A percentile compares a stretch with the other conserved stretches of the same genome.
phyloP scores from a whole-genome alignment of 1,284 basidiomycete genomes.

The Apiotrichum sp. region DNA sequence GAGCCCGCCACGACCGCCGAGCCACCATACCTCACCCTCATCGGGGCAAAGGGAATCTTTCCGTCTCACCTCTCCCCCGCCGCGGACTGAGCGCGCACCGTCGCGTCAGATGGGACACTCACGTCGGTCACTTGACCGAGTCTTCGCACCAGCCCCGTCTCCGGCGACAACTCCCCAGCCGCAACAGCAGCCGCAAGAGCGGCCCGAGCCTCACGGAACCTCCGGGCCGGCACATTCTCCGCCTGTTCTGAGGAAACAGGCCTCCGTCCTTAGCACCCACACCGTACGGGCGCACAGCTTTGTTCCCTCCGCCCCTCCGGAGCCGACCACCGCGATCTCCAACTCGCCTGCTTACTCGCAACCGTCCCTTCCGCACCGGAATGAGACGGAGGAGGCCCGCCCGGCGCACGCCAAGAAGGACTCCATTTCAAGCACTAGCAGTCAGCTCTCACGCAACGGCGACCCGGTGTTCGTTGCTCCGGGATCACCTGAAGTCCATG shows the following conservation, averaged over 20 bases:
- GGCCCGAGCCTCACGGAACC: no score
- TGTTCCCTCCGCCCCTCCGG: constrained; percentile 7
- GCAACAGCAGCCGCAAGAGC: no score
- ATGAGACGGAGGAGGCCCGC: no score
- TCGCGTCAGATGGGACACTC: neutral
- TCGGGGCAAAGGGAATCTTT: neutral
- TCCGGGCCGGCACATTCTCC: neutral
- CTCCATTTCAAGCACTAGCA: neutral
- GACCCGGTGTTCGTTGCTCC: neutral
- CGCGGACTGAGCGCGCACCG: neutral
- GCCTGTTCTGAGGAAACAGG: constrained; percentile 9
- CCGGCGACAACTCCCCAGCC: no score
- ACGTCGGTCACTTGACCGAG: no score
- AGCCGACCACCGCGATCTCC: constrained; percentile 14
- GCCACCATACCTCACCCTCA: neutral
- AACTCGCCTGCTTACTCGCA: constrained; percentile 9
- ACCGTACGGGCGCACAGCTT: constrained; percentile 11
- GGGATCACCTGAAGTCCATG: constrained; percentile 5
- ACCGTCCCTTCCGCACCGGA: neutral
- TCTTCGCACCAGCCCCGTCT: no score
- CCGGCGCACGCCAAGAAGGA: neutral
- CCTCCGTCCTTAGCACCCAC: constrained; percentile 5
- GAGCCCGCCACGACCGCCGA: constrained; percentile 7
- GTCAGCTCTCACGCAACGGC: constrained; percentile 5
- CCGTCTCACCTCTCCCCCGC: neutral